Percentiles rank a stretch among this genome's conserved stretches.
Conservation (phyloP, 2,329 filamentous ascomycete species). For the Exophiala oligosperma region DNA sequence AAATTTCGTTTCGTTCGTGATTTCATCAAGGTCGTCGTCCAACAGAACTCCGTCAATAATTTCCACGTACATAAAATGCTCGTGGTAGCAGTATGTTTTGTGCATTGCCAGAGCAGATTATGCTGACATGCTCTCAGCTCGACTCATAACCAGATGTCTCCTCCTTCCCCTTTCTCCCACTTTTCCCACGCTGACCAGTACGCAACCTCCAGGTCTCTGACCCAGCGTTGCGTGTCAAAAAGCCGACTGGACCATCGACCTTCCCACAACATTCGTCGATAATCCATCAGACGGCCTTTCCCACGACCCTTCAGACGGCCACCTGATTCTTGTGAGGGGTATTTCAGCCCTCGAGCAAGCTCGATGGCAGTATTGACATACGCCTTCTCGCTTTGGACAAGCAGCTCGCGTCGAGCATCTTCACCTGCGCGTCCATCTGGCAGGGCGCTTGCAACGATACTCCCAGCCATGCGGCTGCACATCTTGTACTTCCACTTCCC, state of each 20-base stretch:
- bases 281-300: slow-evolving; percentile 70
- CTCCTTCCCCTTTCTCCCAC: slow-evolving; percentile 84
- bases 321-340: slow-evolving; percentile 43
- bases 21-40: slow-evolving; percentile 1
- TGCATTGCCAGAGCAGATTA: no score
- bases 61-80: not conserved
- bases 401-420: slow-evolving; percentile 70
- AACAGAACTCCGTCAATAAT: not conserved
- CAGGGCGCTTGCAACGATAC: slow-evolving; percentile 85
- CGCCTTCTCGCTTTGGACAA: slow-evolving; percentile 73
- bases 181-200: slow-evolving; percentile 85
- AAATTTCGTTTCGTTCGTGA: not conserved
- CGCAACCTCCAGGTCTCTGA: slow-evolving; percentile 80
- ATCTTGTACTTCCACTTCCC: slow-evolving; percentile 96
- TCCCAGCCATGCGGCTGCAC: slow-evolving; percentile 97
- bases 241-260: slow-evolving; percentile 82
- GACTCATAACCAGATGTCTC: slow-evolving; percentile 78
- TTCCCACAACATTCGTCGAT: slow-evolving; percentile 79
- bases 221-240: slow-evolving; percentile 91
- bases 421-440: slow-evolving; percentile 69
- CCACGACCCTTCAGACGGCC: slow-evolving; percentile 35
- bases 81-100: no score
- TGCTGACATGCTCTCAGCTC: not conserved
- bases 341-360: slow-evolving; percentile 65
- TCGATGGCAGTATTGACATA: slow-evolving; percentile 78